Percentiles rank a stretch among this genome's conserved stretches.
These are phyloP conservation scores for Lachnellula suecica DNA, from an alignment of 2,329 filamentous ascomycete species.

Conservation along the genomic window DNA sequence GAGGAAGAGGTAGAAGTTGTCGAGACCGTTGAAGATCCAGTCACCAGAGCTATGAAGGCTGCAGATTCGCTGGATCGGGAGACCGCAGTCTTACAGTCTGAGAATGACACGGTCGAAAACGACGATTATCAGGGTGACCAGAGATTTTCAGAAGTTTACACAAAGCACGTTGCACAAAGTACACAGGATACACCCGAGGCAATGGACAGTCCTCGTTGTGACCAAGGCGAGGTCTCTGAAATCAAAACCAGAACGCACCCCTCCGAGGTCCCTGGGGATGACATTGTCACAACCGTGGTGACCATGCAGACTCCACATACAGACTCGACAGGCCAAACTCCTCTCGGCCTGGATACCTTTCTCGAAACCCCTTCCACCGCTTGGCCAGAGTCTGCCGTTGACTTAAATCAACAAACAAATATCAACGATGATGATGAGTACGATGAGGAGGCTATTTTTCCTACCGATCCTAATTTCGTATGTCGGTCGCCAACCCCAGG, in stretches of 20 bases:
- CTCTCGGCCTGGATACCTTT: not conserved
- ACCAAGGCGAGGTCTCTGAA: not conserved
- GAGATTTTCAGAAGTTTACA: no score
- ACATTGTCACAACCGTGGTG: slow-evolving; percentile 20
- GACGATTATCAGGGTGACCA: no score
- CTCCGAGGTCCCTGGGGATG: slow-evolving; percentile 3
- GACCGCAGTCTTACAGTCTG: slow-evolving; percentile 52
- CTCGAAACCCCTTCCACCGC: not conserved
- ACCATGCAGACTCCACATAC: slow-evolving; percentile 13
- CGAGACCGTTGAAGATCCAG: slow-evolving; percentile 41
- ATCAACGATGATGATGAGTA: slow-evolving; percentile 12
- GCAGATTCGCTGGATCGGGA: slow-evolving; percentile 57
- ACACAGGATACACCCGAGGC: not conserved
- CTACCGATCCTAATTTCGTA: slow-evolving; percentile 9
- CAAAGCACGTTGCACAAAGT: not conserved
- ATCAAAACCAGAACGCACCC: not conserved
- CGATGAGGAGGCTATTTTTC: slow-evolving; percentile 12
- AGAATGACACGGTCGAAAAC: not conserved
- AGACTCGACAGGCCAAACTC: not conserved
- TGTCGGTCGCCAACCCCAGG: slow-evolving; percentile 16
- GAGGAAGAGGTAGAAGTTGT: not conserved
- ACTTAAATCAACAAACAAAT: not conserved
- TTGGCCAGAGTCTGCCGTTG: not conserved
- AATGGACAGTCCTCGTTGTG: not conserved
- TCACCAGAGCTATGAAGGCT: slow-evolving; percentile 55